Conservation (phyloP, 177 flowering plant species). For the Vitis hybrid region DNA sequence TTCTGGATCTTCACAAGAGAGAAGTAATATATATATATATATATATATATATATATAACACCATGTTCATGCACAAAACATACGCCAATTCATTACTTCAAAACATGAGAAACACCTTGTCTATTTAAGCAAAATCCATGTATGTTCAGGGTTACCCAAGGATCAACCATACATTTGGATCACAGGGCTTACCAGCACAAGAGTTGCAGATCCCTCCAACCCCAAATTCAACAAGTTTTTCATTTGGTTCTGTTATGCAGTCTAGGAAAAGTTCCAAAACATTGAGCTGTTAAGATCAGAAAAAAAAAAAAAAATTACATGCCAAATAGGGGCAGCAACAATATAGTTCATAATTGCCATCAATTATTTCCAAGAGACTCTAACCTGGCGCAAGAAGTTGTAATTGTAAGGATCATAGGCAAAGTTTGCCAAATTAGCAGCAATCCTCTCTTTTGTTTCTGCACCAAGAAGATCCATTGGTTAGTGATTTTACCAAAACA, state of each 20-base stretch:
- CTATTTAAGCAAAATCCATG: background rate
- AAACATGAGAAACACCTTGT: too few relatives aligned
- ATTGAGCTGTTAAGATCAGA: constrained; percentile 60
- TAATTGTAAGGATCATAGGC: constrained; percentile 94
- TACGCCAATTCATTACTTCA: background rate
- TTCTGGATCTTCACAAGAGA: constrained; percentile 51
- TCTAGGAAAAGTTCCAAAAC: constrained; percentile 91
- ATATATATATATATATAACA: too few relatives aligned
- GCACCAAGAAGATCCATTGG: constrained; percentile 16
- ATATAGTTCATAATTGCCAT: background rate
- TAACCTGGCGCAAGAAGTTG: constrained; percentile 72
- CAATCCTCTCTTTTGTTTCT: constrained; percentile 73
- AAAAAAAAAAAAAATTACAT: background rate
- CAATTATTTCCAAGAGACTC: background rate
- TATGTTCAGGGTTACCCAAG: background rate
- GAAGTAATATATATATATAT: background rate
- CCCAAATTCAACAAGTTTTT: constrained; percentile 88
- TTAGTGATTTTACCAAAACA: background rate
- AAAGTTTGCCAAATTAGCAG: constrained; percentile 85
- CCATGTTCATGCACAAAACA: background rate
- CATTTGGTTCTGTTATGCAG: constrained; percentile 91
- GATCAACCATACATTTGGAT: background rate
- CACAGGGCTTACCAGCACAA: constrained; percentile 52
- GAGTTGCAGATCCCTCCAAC: constrained; percentile 87
- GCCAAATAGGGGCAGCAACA: background rate